Base-by-base conservation (phyloP, 805 yeast genomes). In the Metschnikowia shivogae region DNA sequence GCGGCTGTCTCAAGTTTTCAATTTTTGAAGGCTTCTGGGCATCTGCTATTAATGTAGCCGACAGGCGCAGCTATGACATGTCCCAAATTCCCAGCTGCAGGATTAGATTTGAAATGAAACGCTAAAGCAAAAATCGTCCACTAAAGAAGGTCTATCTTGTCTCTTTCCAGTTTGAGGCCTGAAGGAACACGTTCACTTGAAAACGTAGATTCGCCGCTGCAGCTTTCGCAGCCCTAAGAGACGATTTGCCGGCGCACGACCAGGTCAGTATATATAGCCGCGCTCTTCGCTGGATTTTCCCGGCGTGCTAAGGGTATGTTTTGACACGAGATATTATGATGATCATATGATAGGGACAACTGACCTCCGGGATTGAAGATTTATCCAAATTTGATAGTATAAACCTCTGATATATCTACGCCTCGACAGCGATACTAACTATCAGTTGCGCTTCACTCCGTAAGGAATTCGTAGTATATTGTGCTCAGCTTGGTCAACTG, bases 331-430 rank as follows among this genome's bases (percentile, higher is more conserved):
- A 37, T 37, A 31, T 39, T 35, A 28, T 49, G 57, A 53, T 53
- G 57, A 53, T 34, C 34, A 29, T 46, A 44, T 48, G 57, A 53
- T 53, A 53, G 57, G 57, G 57, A 53, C 57, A 53, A 53, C 55
- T 52, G 57, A 53, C 53, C 57, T 42, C 36, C 48, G 52, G 57
- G 55, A 33, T 46, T 52, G 55, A 49, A 47, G 54, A 49, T 41
- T 54, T 53, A 51, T 54, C 50, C 45, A 45, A 36, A 36, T 34
- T 32, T 49, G 54, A 52, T 52, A 52, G 55, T 52, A 52, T 52
- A 39, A 39, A 20, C 34, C 29, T 22, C 35, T 32, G 42, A 39
- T 24, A 39, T 30, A 30, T 37, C 27, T 34, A 34, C 27, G 4
- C 2, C 26, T 19, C 20, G 12, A 13, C 39, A 24, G 10, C 11